A percentile compares a stretch with the other conserved stretches of the same genome.
Conservation (phyloP, 495 filamentous ascomycete species). For the Opeltia flavorubescens region DNA sequence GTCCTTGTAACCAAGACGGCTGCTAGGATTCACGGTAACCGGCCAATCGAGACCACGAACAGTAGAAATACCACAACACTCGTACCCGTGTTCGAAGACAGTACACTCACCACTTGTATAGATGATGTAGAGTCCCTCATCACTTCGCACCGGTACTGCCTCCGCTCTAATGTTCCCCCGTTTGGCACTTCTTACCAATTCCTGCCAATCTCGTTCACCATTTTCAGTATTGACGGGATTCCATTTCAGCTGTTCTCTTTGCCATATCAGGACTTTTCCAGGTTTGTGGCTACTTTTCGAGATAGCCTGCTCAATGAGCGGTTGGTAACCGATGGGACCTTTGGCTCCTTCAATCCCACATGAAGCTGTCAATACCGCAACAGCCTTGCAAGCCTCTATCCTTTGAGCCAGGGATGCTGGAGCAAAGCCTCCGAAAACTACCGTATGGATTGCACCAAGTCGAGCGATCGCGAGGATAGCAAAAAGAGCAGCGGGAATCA, state of each 20-base stretch:
- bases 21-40: no score
- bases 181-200: constrained; percentile 51
- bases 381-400: constrained; percentile 68
- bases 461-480: constrained; percentile 70
- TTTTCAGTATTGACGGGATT: constrained; percentile 44
- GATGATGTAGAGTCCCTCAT: constrained; percentile 76
- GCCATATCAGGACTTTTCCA: constrained; percentile 57
- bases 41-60: neutral
- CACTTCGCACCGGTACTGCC: constrained; percentile 62
- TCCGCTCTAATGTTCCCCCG: constrained; percentile 49
- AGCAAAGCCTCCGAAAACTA: constrained; percentile 89
- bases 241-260: constrained; percentile 65
- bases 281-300: constrained; percentile 46
- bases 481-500: constrained; percentile 81
- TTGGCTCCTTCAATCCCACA: constrained; percentile 87
- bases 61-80: neutral
- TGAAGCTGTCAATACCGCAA: constrained; percentile 70
- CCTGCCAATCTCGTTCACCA: constrained; percentile 68
- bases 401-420: constrained; percentile 69
- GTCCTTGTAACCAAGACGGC: no score
- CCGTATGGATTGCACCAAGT: constrained; percentile 77
- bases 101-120: constrained; percentile 64
- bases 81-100: constrained; percentile 1
- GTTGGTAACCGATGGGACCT: constrained; percentile 54
- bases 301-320: constrained; percentile 56